A percentile compares a stretch with the other conserved stretches of the same genome.
phyloP scores from a whole-genome alignment of 441 rosid species.

The Daphne laureola region DNA sequence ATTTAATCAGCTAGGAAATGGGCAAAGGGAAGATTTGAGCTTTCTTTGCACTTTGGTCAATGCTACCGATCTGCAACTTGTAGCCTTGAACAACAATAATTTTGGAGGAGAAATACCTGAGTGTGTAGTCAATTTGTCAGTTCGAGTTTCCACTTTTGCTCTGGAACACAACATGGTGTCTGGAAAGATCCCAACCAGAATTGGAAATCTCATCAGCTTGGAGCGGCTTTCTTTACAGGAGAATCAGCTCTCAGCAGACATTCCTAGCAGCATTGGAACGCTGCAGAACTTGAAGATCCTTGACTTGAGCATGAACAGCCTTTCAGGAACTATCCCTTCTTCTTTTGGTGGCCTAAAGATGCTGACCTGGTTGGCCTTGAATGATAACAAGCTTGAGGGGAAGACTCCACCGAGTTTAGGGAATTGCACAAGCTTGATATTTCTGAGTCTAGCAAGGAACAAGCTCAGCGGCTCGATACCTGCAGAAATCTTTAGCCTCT shows the following conservation, averaged over 20 bases:
- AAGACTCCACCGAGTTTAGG: constrained; percentile 9
- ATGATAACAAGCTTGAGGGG: neutral
- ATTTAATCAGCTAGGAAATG: constrained; percentile 1
- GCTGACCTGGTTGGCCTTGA: neutral
- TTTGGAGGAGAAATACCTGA: constrained; percentile 21
- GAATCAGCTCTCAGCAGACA: constrained; percentile 6
- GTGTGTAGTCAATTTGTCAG: constrained; percentile 26
- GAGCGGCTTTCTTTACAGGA: neutral
- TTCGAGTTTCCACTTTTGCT: neutral
- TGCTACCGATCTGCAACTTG: constrained; percentile 12
- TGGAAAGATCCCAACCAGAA: constrained; percentile 15
- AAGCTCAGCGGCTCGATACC: constrained; percentile 14
- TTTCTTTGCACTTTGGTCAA: constrained; percentile 18
- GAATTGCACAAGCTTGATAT: neutral
- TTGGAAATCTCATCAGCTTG: constrained; percentile 10
- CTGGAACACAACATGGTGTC: neutral
- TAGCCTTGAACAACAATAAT: constrained; percentile 15
- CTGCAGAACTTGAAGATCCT: neutral
- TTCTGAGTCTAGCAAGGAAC: neutral
- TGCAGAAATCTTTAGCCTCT: neutral
- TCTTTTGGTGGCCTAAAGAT: constrained; percentile 7
- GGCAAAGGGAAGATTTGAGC: neutral
- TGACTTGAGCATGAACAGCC: constrained; percentile 14
- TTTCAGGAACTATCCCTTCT: constrained; percentile 13
- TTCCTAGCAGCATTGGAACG: constrained; percentile 4